Evolutionary conservation across 2,329 filamentous ascomycete genomes (phyloP), one percentile per base, ranked within the genome.

Genomic region (Fusarium nelsonii): DNA sequence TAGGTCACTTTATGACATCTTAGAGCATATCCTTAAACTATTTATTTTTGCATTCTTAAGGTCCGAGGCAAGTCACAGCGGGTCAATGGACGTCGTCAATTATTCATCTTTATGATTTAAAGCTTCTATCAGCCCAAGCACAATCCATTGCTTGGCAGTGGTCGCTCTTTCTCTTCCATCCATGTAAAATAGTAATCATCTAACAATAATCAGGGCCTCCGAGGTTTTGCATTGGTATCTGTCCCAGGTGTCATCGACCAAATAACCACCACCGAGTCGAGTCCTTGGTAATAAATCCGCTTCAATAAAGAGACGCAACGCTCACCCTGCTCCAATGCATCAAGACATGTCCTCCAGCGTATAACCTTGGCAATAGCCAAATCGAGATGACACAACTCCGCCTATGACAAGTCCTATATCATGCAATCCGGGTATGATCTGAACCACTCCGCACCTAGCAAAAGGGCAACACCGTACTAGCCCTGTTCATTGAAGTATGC

Each of bases 371-470:
- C 56, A 52, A 72, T 34, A 67, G 44, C 52, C 67, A 66, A 63
- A 36, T 48, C 61, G 26, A 70, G 55, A 53, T 48, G 43, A 55
- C 62, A 69, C 55, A 71, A 72, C 65, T 69, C 73, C 71, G 66
- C 65, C 58, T 69, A 58, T 64, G 62, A 63, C 65, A 71, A 63
- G 61, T 73, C 73, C 65, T 66, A 67, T 74, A 68, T 58, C 73
- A 75, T 75, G 72, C 73, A 73, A 71, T 67, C 71, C 68, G 71
- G 68, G 72, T 73, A 69, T 73, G 71, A 74, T 75, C 62, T 63
- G 51, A 65, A 69, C 63, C 60, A 69, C 68, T 70, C 65, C 55
- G 58, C 65, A 45, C 63, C 50, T 56, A 57, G 56, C 58, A 58
- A 51, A 59, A 55, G 58, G 56, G 54, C 58, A 69, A 69, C 70